phyloP scores from a whole-genome alignment of 352 stramenopile species.

The Phytophthora megakarya region DNA sequence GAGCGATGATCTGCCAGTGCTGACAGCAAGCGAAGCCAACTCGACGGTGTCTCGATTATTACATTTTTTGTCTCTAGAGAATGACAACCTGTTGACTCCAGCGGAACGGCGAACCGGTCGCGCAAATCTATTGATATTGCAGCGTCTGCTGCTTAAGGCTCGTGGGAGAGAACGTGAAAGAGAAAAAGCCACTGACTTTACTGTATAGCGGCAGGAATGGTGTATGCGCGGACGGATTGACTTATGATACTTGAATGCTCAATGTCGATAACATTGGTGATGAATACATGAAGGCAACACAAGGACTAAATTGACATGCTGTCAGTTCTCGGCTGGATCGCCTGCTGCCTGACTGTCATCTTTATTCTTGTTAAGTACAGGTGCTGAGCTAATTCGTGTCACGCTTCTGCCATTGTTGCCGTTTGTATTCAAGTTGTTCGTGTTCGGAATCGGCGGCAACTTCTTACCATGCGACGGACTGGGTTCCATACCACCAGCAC shows the following conservation, averaged over 20 bases:
- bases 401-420: constrained; percentile 28
- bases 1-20: constrained; percentile 39
- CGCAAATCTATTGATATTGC: constrained; percentile 52
- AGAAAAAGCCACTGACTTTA: constrained; percentile 43
- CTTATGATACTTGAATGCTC: constrained; percentile 14
- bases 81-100: constrained; percentile 36
- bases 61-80: constrained; percentile 52
- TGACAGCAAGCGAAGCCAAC: constrained; percentile 44
- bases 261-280: constrained; percentile 22
- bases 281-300: constrained; percentile 34
- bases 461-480: constrained; percentile 58
- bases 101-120: constrained; percentile 50
- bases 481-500: constrained; percentile 70
- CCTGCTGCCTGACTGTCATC: constrained; percentile 27
- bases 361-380: constrained; percentile 63
- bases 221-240: constrained; percentile 2
- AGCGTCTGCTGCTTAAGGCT: constrained; percentile 57
- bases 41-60: constrained; percentile 46
- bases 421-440: constrained; percentile 11
- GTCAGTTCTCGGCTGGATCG: constrained; percentile 30
- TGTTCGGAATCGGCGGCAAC: constrained; percentile 57
- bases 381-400: constrained; percentile 65
- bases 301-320: constrained; percentile 18
- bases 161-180: constrained; percentile 46
- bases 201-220: constrained; percentile 31